phyloP scores from a whole-genome alignment of 345 rosid species.

The Psidium guajava region DNA sequence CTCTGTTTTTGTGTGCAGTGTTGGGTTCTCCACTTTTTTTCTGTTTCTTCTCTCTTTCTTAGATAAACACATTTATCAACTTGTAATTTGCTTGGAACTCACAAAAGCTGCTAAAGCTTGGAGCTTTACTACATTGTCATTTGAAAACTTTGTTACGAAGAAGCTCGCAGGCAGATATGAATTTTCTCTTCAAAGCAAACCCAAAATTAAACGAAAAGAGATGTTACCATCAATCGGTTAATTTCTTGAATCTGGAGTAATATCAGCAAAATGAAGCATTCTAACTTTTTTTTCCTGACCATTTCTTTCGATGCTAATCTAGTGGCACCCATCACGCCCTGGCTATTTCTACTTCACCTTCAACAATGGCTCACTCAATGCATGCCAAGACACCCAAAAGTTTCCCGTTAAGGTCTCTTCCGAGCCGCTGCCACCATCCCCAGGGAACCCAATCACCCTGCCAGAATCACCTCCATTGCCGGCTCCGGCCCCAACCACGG shows the following conservation, averaged over 20 bases:
- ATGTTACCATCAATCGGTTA: neutral
- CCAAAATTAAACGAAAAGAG: neutral
- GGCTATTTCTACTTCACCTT: constrained; percentile 83
- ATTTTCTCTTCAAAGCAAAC: neutral
- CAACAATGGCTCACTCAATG: constrained; percentile 50
- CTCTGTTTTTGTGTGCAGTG: neutral
- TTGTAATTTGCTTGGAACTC: neutral
- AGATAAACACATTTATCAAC: neutral
- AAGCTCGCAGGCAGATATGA: neutral
- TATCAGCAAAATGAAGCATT: neutral
- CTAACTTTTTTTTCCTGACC: neutral
- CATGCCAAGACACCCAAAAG: constrained; percentile 49
- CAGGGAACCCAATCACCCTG: constrained; percentile 10
- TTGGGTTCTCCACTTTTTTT: neutral
- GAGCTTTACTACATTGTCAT: neutral
- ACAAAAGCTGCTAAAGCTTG: neutral
- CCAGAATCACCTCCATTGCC: constrained; percentile 8
- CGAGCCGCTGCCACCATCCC: constrained; percentile 6
- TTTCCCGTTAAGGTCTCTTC: constrained; percentile 46
- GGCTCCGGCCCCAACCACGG: constrained; percentile 45
- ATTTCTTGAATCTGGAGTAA: neutral
- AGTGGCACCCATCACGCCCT: constrained; percentile 92
- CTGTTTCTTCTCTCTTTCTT: neutral
- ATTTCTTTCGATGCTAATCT: neutral
- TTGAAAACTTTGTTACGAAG: neutral